Base-by-base conservation (phyloP, 2,329 filamentous ascomycete species). In the Teratosphaeria gauchensis region DNA sequence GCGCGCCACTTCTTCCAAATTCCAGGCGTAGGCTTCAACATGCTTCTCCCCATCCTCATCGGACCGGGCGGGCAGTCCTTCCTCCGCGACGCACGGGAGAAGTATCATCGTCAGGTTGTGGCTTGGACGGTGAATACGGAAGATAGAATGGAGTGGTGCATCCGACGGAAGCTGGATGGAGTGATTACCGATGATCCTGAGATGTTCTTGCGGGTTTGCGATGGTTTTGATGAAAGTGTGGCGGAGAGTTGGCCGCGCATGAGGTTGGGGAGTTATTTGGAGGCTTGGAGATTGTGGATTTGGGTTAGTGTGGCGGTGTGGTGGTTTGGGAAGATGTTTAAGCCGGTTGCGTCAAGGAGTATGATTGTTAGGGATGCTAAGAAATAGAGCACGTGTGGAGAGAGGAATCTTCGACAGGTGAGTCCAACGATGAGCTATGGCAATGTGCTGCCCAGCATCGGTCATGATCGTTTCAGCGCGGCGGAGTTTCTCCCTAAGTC, bases 81-180 rank as follows among this genome's bases (percentile, higher is more conserved):
- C 75, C 73, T 91, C 16, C 77, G 78, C 12, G 66, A 69, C 1
- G 66, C 66, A 8, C 60, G 64, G 57, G 53, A 63, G 48, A 59
- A 59, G 52, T 58, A 68, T 52, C 81, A 86, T 57, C 80, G 87
- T 24, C 80, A 82, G 3, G 76, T 96, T 4, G 86, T 87, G 66
- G 82, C 84, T 0, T 97, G 92, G 92, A 96, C 92, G 0, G 88
- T 96, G 55, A 96, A 97, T 70, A 82, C 87, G 14, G 81, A 83
- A 62, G 78, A 80, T 55, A 82, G 84, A 74, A 96, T 97, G 92
- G 81, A 84, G 66, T 96, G 90, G 90, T 82, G 84, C 63, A 83
- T 95, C 35, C 73, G 78, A 31, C 75, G 82, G 51, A 71, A 73
- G 2, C 76, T 95, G 1, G 89, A 95, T 65, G 92, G 89, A 0